Base-by-base conservation (phyloP, 2,329 filamentous ascomycete genomes). In the Fusarium anguioides region DNA sequence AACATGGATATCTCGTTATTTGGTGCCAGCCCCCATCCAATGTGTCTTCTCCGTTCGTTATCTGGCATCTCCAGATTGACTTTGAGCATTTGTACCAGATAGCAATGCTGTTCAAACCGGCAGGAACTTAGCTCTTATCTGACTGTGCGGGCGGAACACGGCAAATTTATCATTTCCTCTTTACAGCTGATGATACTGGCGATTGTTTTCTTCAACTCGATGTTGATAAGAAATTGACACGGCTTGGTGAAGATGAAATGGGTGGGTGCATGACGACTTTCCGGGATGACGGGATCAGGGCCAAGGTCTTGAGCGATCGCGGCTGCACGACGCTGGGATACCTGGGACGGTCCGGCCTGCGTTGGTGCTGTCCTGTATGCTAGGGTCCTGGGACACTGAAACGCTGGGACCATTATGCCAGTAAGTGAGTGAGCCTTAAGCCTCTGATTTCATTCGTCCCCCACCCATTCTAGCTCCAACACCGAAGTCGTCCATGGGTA, bases 271-370 rank as follows among this genome's bases (percentile, higher is more conserved):
- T 60, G 46, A 66, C 60, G 49, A 41, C 45, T 51, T 47, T 42
- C 39, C 29, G 48, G 45, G 48, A 68, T 53, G 47, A 41, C 40
- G 45, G 55, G 53, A 60, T 24, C 46, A 54, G 48, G 58, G 48
- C 37, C 42, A 35, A 55, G 48, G 47, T 36, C 36, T 62, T 31
- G 56, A 62, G 55, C 46, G 47, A 61, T 61, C 40, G 58, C 58
- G 35, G 51, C 40, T 59, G 51, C 53, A 40, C 48, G 50, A 53
- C 37, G 55, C 58, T 68, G 61, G 60, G 54, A 53, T 47, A 59
- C 64, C 60, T 70, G 66, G 69, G 64, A 71, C 66, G 69, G 69
- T 68, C 66, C 69, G 69, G 64, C 45, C 47, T 70, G 69, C 68
- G 55, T 62, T 58, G 55, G 40, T 55, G 31, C 15, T 35, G 40